These are phyloP conservation scores for Creolimax fragrantissima DNA, from an alignment of 78 protist species.

Conservation along the genomic window DNA sequence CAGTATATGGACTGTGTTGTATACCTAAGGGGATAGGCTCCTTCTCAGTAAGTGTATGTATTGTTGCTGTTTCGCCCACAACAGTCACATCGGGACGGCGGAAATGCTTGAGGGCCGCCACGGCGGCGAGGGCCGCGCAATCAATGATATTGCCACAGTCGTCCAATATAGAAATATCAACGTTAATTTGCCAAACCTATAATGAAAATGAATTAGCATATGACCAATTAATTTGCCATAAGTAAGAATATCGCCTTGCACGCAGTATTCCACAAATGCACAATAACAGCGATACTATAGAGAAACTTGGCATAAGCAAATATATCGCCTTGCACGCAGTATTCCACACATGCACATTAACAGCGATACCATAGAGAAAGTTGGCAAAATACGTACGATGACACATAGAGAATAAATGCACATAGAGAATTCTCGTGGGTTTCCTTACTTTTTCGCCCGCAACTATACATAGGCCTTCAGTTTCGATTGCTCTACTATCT, in stretches of 20 bases:
- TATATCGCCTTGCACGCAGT: no score
- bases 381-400: no score
- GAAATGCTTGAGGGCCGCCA: slow-evolving; percentile 37
- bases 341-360: no score
- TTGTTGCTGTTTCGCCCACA: neutral
- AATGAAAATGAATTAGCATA: no score
- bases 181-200: slow-evolving; percentile 35
- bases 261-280: no score
- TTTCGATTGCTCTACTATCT: slow-evolving; percentile 37
- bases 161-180: slow-evolving; percentile 36
- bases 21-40: slow-evolving; percentile 43
- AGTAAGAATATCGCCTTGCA: no score
- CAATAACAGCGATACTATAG: no score
- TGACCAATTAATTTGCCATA: no score
- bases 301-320: no score
- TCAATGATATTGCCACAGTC: slow-evolving; percentile 51
- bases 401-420: no score
- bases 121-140: neutral
- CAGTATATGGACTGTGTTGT: slow-evolving; percentile 37
- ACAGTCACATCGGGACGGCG: slow-evolving; percentile 44
- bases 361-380: no score
- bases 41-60: slow-evolving; percentile 3
- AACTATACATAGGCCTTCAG: slow-evolving; percentile 42
- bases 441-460: slow-evolving; percentile 37
- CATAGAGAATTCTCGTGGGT: no score